A percentile compares a stretch with the other conserved stretches of the same genome.
Evolutionary conservation across 176 grass and related monocot species (phyloP).

Genomic region (Stipa capillata): DNA sequence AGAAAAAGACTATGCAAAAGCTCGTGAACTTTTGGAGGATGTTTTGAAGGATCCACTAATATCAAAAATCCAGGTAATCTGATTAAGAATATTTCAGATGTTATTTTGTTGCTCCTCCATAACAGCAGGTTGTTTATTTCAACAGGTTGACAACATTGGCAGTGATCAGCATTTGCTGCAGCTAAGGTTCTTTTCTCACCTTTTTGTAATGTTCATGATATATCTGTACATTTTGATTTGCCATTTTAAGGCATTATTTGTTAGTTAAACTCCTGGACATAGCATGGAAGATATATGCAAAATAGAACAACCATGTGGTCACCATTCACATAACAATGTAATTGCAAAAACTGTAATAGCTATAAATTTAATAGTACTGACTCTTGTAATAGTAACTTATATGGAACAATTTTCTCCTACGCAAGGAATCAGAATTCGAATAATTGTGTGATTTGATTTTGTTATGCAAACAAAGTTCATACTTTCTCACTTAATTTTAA

Average conservation of each 20-base stretch:
- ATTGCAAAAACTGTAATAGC: background rate
- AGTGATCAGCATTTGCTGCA: slow-evolving; percentile 84
- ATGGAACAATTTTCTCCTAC: background rate
- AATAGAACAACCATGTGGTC: background rate
- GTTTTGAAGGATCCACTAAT: slow-evolving; percentile 84
- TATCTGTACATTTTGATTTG: background rate
- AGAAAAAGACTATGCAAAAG: slow-evolving; percentile 67
- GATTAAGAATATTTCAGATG: slow-evolving; percentile 1
- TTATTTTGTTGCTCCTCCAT: background rate
- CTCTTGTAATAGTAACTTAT: background rate
- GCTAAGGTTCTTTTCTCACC: slow-evolving; percentile 52
- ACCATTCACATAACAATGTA: background rate
- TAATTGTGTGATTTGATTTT: background rate
- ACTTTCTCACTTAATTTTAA: background rate
- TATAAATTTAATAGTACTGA: background rate
- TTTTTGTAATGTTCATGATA: slow-evolving; percentile 11
- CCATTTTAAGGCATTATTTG: background rate
- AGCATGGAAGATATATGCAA: background rate
- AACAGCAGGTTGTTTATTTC: slow-evolving; percentile 18
- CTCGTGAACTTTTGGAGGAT: slow-evolving; percentile 70
- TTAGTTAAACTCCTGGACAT: background rate
- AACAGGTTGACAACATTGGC: slow-evolving; percentile 54
- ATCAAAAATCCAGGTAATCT: slow-evolving; percentile 54
- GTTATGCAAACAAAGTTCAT: background rate
- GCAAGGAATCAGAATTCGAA: background rate